Evolutionary conservation across 164 flowering plant genomes (phyloP).

Genomic region (Santalum album): DNA sequence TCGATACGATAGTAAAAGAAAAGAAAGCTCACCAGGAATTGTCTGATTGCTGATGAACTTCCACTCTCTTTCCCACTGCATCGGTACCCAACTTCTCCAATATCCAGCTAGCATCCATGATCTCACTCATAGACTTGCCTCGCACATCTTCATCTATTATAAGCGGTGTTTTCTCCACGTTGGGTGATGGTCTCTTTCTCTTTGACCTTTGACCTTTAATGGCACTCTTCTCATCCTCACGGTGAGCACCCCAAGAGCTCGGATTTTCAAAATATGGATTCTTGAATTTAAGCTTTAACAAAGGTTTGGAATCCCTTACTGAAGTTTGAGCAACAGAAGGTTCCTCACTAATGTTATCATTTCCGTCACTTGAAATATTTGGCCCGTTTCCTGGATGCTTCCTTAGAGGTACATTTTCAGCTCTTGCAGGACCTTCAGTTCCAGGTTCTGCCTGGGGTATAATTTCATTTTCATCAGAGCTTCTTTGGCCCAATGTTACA

Average conservation of each 20-base stretch:
- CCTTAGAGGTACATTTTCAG: conserved; percentile 25
- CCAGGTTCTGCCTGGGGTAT: conserved; percentile 13
- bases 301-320: conserved; percentile 60
- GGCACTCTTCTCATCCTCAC: conserved; percentile 62
- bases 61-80: conserved; percentile 90
- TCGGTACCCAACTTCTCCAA: conserved; percentile 91
- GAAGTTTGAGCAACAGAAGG: conserved; percentile 26
- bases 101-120: conserved; percentile 89
- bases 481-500: conserved; percentile 31
- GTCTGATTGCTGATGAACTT: conserved; percentile 74
- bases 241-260: conserved; percentile 35
- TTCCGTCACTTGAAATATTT: conserved; percentile 19
- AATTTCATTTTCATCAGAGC: conserved; percentile 27
- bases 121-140: too few relatives aligned
- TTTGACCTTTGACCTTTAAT: conserved; percentile 94
- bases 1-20: too few relatives aligned
- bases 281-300: conserved; percentile 72
- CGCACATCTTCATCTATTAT: conserved; percentile 40
- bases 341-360: conserved; percentile 16
- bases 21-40: conserved; percentile 94
- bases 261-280: conserved; percentile 49
- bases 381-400: conserved; percentile 32
- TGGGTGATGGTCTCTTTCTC: conserved; percentile 70
- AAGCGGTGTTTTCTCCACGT: conserved; percentile 29
- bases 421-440: conserved; percentile 25